These are phyloP conservation scores for Nothomitra cinnamomea DNA, from an alignment of 2,329 filamentous ascomycete species.

Conservation along the genomic window DNA sequence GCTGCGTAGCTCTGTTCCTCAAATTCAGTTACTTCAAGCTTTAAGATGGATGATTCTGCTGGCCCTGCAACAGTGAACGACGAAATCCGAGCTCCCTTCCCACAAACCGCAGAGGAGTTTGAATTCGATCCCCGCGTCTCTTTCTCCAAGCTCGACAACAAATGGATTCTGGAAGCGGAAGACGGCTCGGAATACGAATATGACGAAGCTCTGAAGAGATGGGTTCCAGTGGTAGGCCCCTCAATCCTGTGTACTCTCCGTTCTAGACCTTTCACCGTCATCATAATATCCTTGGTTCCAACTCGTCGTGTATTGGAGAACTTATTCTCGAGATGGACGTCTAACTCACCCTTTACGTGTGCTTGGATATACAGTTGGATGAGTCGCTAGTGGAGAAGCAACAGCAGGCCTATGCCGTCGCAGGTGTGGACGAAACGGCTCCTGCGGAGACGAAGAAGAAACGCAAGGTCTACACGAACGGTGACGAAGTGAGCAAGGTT, in stretches of 20 bases:
- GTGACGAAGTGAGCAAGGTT: constrained; percentile 29
- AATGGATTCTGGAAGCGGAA: constrained; percentile 70
- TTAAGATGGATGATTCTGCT: neutral
- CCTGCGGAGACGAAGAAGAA: constrained; percentile 34
- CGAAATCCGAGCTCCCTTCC: constrained; percentile 22
- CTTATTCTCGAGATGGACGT: constrained; percentile 2
- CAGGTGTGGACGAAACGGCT: constrained; percentile 35
- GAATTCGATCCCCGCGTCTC: constrained; percentile 67
- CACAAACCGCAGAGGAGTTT: constrained; percentile 47
- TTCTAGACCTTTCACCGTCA: neutral
- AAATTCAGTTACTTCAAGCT: neutral
- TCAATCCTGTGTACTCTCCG: constrained; percentile 3
- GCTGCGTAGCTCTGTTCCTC: neutral
- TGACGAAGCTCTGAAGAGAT: constrained; percentile 51
- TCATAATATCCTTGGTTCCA: neutral
- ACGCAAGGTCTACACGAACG: constrained; percentile 32
- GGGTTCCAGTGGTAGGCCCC: constrained; percentile 46
- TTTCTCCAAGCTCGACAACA: constrained; percentile 66
- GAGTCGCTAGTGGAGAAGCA: constrained; percentile 43
- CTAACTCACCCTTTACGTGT: constrained; percentile 4
- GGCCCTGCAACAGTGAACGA: neutral
- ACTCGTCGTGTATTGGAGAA: neutral
- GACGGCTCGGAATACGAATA: constrained; percentile 77
- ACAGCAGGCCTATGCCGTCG: constrained; percentile 40
- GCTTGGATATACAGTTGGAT: constrained; percentile 32